Evolutionary conservation across 257 asterid species (phyloP).

Genomic region (Capsicum rhomboideum): DNA sequence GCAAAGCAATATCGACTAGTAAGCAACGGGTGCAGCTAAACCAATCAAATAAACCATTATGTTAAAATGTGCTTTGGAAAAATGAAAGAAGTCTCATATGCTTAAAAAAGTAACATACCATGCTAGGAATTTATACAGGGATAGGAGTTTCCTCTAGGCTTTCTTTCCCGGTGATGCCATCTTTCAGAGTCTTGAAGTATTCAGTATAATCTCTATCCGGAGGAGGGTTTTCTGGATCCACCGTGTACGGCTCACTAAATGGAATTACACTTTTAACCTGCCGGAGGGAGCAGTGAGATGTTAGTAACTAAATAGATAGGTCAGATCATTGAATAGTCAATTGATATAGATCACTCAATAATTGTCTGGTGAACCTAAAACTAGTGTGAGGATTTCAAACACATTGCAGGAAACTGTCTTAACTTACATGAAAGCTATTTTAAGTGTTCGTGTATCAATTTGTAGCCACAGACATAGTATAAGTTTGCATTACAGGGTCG

Average conservation of each 20-base stretch:
- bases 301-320: background rate
- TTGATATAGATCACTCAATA: background rate
- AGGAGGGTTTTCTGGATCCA: conserved; percentile 94
- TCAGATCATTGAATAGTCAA: too few species aligned
- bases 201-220: conserved; percentile 76
- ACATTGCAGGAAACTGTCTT: background rate
- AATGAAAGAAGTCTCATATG: background rate
- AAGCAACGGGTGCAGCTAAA: background rate
- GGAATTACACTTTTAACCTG: conserved; percentile 93
- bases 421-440: background rate
- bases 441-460: background rate
- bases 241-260: conserved; percentile 83
- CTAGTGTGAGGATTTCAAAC: background rate
- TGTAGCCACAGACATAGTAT: background rate
- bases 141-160: conserved; percentile 62
- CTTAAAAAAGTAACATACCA: conserved; percentile 12
- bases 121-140: conserved; percentile 32
- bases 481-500: background rate
- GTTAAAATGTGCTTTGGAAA: background rate
- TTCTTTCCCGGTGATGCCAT: conserved; percentile 90
- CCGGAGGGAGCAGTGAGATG: background rate
- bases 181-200: conserved; percentile 66
- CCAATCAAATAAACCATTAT: background rate
- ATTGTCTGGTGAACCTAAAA: background rate
- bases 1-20: background rate